phyloP scores from a whole-genome alignment of 495 filamentous ascomycete species.

The Penicillium herquei region DNA sequence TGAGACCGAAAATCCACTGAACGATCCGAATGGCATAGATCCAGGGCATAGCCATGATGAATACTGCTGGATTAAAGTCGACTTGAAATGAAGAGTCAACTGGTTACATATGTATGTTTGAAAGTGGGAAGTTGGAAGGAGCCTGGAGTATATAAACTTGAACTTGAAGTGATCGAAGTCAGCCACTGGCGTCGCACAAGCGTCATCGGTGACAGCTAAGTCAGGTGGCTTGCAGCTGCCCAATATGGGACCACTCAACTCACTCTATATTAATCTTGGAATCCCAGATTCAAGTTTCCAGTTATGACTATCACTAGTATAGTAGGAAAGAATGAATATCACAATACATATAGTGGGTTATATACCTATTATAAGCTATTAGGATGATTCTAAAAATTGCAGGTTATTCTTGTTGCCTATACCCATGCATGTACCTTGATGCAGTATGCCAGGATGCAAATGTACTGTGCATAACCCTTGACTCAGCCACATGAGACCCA shows the following conservation, averaged over 20 bases:
- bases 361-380: no score
- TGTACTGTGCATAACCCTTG: background rate
- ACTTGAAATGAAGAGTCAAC: background rate
- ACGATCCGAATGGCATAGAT: slow-evolving; percentile 62
- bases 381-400: no score
- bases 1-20: slow-evolving; percentile 64
- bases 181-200: slow-evolving; percentile 25
- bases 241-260: slow-evolving; percentile 1
- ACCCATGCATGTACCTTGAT: no score
- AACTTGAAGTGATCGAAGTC: no score
- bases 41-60: slow-evolving; percentile 39
- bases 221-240: slow-evolving; percentile 7
- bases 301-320: no score
- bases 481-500: background rate
- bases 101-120: no score
- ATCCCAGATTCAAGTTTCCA: background rate
- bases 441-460: background rate
- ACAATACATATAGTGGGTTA: no score
- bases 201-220: slow-evolving; percentile 24
- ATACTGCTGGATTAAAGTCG: background rate
- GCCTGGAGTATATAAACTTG: background rate
- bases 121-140: background rate
- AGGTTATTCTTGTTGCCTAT: background rate
- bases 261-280: no score
- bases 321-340: no score